A percentile compares a stretch with the other conserved stretches of the same genome.
Conservation (phyloP, 495 filamentous ascomycete species). For the Penicillium coffeae region DNA sequence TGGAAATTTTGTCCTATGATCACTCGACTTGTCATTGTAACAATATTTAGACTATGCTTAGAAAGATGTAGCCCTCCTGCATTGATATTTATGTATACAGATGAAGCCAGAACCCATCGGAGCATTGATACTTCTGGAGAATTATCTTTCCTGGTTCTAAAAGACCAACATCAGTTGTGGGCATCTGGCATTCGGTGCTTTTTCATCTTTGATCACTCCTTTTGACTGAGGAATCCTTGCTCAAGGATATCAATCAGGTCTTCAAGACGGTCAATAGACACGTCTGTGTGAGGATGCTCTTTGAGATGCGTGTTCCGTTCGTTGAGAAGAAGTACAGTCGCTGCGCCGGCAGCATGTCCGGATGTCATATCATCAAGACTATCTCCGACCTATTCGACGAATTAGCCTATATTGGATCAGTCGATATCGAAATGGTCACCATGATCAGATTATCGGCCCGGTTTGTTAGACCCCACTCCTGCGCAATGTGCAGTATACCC, state of each 20-base stretch:
- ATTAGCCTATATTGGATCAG: not conserved
- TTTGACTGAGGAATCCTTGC: conserved; percentile 51
- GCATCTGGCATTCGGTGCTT: not conserved
- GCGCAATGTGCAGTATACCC: conserved; percentile 79
- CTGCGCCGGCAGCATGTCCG: conserved; percentile 77
- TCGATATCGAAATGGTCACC: conserved; percentile 29
- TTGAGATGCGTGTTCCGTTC: conserved; percentile 70
- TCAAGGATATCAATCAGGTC: conserved; percentile 70
- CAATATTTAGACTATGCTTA: too few relatives aligned
- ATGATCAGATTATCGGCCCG: conserved; percentile 50
- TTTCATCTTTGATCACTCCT: not conserved
- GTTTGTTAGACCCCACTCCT: conserved; percentile 62
- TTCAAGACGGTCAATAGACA: conserved; percentile 61
- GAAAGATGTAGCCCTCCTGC: too few relatives aligned
- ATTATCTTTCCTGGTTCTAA: too few relatives aligned
- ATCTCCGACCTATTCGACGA: conserved; percentile 86
- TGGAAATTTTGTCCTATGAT: too few relatives aligned
- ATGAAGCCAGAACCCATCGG: too few relatives aligned
- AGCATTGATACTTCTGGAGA: too few relatives aligned
- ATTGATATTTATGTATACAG: too few relatives aligned
- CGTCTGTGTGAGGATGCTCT: conserved; percentile 74
- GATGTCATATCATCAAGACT: conserved; percentile 93
- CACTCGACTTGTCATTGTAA: too few relatives aligned
- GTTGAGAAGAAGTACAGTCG: conserved; percentile 83
- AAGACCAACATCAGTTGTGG: too few relatives aligned